Percentiles rank a stretch among this genome's conserved stretches.
phyloP scores from a whole-genome alignment of 192 early-diverging fungal genomes.

The Funneliformis geosporum region DNA sequence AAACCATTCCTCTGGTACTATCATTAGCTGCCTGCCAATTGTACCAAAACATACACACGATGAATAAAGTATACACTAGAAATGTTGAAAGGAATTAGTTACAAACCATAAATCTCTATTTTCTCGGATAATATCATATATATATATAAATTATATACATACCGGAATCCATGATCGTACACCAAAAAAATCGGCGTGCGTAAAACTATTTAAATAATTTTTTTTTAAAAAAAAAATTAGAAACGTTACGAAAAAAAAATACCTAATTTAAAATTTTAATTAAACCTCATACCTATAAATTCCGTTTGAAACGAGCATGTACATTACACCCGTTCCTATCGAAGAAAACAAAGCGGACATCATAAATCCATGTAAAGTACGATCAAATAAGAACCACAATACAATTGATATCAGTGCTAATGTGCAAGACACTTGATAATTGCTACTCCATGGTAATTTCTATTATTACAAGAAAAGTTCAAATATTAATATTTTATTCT shows the following conservation, averaged over 20 bases:
- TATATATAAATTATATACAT: conserved; percentile 36
- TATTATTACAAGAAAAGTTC: conserved; percentile 2
- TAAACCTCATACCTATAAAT: conserved; percentile 54
- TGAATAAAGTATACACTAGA: conserved; percentile 46
- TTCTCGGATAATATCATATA: background rate
- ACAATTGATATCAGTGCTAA: conserved; percentile 59
- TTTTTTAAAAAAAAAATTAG: background rate
- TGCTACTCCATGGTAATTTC: conserved; percentile 63
- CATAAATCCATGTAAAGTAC: conserved; percentile 66
- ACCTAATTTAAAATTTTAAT: conserved; percentile 18
- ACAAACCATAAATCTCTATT: background rate
- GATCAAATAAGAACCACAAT: conserved; percentile 75
- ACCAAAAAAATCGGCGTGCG: conserved; percentile 68
- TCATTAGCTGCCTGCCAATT: conserved; percentile 62
- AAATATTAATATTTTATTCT: background rate
- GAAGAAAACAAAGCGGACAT: conserved; percentile 54
- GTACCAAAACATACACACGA: conserved; percentile 67
- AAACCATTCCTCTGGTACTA: conserved; percentile 48
- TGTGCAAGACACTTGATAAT: conserved; percentile 60
- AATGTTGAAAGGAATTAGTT: background rate
- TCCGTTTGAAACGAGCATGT: conserved; percentile 58
- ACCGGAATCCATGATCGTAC: conserved; percentile 70
- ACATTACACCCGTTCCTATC: conserved; percentile 61
- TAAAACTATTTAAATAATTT: conserved; percentile 50
- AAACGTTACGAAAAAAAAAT: background rate